phyloP scores from a whole-genome alignment of 495 filamentous ascomycete species.

The Hapsidospora chrysogenum region DNA sequence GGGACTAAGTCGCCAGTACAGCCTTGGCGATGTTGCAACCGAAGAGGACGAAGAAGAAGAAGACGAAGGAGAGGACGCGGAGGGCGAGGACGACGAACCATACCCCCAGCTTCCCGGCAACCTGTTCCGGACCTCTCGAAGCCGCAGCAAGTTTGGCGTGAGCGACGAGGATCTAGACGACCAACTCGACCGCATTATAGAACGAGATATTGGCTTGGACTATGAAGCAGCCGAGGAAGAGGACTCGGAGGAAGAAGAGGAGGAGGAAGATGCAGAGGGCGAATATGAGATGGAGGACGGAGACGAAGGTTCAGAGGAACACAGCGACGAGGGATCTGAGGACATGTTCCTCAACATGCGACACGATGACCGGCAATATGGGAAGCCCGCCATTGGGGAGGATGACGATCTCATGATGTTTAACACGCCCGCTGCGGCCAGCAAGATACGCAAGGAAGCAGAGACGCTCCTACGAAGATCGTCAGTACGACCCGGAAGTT shows the following conservation, averaged over 20 bases:
- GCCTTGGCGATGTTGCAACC: slow-evolving; percentile 5
- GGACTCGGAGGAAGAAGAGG: slow-evolving; percentile 20
- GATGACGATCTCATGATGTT: slow-evolving; percentile 24
- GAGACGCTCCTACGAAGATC: slow-evolving; percentile 27
- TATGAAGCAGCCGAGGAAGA: slow-evolving; percentile 12
- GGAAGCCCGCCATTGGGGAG: slow-evolving; percentile 10
- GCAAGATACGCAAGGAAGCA: slow-evolving; percentile 24
- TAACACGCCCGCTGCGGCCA: slow-evolving; percentile 27
- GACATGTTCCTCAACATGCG: slow-evolving; percentile 18
- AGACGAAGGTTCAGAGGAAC: slow-evolving; percentile 11
- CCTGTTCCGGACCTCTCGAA: slow-evolving; percentile 8
- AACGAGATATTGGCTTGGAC: slow-evolving; percentile 2
- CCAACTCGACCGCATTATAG: slow-evolving; percentile 7
- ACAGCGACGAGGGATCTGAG: slow-evolving; percentile 10
- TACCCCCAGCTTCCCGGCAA: slow-evolving; percentile 13
- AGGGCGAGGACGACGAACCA: slow-evolving; percentile 18
- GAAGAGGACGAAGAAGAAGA: slow-evolving; percentile 16
- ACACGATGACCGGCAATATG: slow-evolving; percentile 3
- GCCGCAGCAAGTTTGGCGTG: slow-evolving; percentile 3
- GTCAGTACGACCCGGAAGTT: slow-evolving; percentile 15
- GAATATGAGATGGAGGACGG: slow-evolving; percentile 17
- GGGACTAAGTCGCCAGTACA: slow-evolving; percentile 17
- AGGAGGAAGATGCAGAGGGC: slow-evolving; percentile 9
- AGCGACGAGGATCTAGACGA: slow-evolving; percentile 16
- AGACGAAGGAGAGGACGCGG: slow-evolving; percentile 13